Evolutionary conservation across 2,329 filamentous ascomycete species (phyloP).

Genomic region (Didymella sp.): DNA sequence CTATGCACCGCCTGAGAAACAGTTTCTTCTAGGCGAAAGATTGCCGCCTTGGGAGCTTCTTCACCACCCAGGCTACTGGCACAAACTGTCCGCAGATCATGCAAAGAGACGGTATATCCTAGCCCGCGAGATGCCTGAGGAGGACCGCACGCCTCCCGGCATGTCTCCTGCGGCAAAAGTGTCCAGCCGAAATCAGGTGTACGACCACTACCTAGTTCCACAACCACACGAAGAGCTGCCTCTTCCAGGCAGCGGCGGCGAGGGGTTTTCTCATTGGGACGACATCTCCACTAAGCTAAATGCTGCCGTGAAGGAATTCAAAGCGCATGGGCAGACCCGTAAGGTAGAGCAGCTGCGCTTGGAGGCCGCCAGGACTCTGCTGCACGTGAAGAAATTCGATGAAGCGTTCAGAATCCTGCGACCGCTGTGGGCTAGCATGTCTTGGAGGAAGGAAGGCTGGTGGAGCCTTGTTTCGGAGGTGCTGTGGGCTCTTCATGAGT

Average conservation of each 20-base stretch:
- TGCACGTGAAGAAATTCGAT: conserved; percentile 57
- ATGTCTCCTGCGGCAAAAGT: conserved; percentile 63
- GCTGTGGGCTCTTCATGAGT: conserved; percentile 61
- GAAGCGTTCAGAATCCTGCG: conserved; percentile 60
- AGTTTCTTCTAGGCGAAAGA: conserved; percentile 56
- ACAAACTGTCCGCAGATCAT: conserved; percentile 61
- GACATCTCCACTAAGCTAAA: conserved; percentile 59
- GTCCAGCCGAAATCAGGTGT: conserved; percentile 60
- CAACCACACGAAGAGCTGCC: conserved; percentile 64
- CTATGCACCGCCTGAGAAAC: conserved; percentile 61
- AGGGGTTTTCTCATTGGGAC: conserved; percentile 59
- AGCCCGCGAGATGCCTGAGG: conserved; percentile 64
- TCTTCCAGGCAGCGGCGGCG: conserved; percentile 46
- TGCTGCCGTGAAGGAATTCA: conserved; percentile 59
- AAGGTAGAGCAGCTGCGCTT: conserved; percentile 63
- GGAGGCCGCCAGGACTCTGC: conserved; percentile 62
- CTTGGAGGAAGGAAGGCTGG: conserved; percentile 68
- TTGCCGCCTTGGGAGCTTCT: conserved; percentile 65
- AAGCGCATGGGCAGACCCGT: conserved; percentile 59
- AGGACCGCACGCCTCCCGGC: conserved; percentile 63
- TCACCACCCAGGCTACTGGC: conserved; percentile 70
- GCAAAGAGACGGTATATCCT: conserved; percentile 58
- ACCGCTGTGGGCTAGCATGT: conserved; percentile 62
- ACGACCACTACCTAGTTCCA: conserved; percentile 67
- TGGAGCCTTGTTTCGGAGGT: conserved; percentile 63